phyloP scores from a whole-genome alignment of 2,329 filamentous ascomycete species.

The Cadophora luteo-olivacea region DNA sequence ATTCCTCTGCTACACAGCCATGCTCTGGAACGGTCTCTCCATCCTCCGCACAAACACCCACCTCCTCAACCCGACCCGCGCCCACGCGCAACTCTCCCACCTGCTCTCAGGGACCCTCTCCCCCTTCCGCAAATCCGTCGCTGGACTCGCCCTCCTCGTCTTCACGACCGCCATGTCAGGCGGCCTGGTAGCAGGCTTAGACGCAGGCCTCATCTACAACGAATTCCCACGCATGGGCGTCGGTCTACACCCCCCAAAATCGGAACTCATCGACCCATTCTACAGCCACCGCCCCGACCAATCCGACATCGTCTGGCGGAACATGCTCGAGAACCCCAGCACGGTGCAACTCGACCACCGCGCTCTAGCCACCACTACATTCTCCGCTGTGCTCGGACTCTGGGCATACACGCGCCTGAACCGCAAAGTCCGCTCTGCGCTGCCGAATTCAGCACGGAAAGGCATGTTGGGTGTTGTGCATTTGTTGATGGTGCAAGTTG shows the following conservation, averaged over 20 bases:
- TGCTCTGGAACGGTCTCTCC: conserved; percentile 87
- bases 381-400: conserved; percentile 78
- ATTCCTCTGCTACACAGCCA: conserved; percentile 91
- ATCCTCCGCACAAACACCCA: conserved; percentile 81
- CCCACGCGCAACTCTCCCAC: conserved; percentile 63
- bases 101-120: conserved; percentile 73
- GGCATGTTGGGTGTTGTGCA: conserved; percentile 83
- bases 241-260: conserved; percentile 79
- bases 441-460: conserved; percentile 69
- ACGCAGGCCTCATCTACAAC: conserved; percentile 98
- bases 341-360: conserved; percentile 96
- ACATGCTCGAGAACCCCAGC: conserved; percentile 96
- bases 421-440: conserved; percentile 56
- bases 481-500: conserved; percentile 80
- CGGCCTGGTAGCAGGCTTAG: conserved; percentile 90
- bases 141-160: conserved; percentile 74
- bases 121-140: conserved; percentile 75
- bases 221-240: conserved; percentile 96
- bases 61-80: conserved; percentile 69
- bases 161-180: conserved; percentile 94
- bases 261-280: conserved; percentile 84
- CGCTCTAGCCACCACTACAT: conserved; percentile 88
- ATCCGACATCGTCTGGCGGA: conserved; percentile 93
- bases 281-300: conserved; percentile 81
- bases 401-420: conserved; percentile 81